phyloP scores from a whole-genome alignment of 352 stramenopile genomes.

The Saprolegnia parasitica region DNA sequence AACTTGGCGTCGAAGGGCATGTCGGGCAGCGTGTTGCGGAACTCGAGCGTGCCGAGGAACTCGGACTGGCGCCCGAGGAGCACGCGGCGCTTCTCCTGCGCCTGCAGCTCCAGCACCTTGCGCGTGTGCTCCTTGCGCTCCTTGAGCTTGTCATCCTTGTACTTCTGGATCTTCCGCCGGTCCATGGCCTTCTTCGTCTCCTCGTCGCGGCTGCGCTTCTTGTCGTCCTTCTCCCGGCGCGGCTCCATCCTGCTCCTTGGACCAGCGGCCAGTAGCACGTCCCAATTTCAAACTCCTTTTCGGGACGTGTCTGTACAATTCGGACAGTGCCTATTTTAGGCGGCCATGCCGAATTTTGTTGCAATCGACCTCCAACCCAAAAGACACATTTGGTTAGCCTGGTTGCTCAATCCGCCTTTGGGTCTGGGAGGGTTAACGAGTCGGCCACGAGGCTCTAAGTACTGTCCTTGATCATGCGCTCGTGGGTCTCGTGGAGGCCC shows the following conservation, averaged over 20 bases:
- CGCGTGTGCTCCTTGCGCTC: constrained; percentile 78
- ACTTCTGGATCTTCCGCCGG: constrained; percentile 84
- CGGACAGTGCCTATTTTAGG: too few relatives aligned
- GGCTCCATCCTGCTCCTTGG: constrained; percentile 10
- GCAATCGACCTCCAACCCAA: too few relatives aligned
- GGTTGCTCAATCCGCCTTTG: too few relatives aligned
- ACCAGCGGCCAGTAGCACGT: background rate
- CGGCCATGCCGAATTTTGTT: too few relatives aligned
- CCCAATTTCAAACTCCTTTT: background rate
- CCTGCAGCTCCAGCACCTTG: constrained; percentile 83
- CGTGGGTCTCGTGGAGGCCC: constrained; percentile 45
- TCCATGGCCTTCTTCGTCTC: constrained; percentile 77
- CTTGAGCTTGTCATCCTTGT: constrained; percentile 87
- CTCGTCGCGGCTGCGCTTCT: constrained; percentile 40
- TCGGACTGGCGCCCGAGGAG: constrained; percentile 80
- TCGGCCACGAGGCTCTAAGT: background rate
- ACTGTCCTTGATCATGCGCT: constrained; percentile 18
- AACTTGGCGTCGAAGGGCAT: constrained; percentile 86
- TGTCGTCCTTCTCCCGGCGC: constrained; percentile 22
- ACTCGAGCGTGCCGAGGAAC: constrained; percentile 75
- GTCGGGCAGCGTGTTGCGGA: constrained; percentile 75
- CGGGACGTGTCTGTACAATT: too few relatives aligned
- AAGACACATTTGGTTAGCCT: too few relatives aligned
- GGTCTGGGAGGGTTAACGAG: too few relatives aligned
- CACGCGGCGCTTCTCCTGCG: constrained; percentile 71